A percentile compares a stretch with the other conserved stretches of the same genome.
phyloP scores from a whole-genome alignment of 805 yeast species.

The Yarrowia sp. region DNA sequence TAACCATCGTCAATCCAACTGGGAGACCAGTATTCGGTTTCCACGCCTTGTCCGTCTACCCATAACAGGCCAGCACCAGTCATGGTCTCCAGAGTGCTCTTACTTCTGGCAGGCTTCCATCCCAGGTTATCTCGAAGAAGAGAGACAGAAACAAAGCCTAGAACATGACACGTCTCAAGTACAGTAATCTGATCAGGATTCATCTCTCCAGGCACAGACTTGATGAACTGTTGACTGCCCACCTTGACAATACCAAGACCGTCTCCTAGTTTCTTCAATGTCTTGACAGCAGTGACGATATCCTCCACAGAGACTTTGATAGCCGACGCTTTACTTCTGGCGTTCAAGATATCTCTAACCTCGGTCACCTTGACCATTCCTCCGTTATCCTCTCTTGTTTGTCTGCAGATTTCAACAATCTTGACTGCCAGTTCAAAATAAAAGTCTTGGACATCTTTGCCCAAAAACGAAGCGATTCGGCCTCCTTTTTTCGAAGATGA shows the following conservation, averaged over 20 bases:
- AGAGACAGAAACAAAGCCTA: constrained; percentile 74
- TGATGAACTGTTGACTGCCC: constrained; percentile 63
- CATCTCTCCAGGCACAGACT: constrained; percentile 68
- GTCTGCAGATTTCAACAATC: constrained; percentile 76
- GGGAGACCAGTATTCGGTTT: constrained; percentile 52
- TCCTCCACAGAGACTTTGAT: constrained; percentile 57
- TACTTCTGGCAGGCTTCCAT: constrained; percentile 73
- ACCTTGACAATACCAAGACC: constrained; percentile 71
- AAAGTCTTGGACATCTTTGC: constrained; percentile 58
- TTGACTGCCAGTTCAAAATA: constrained; percentile 73
- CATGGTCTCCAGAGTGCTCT: constrained; percentile 75
- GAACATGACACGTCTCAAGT: constrained; percentile 74
- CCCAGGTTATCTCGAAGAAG: constrained; percentile 73
- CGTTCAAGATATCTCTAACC: constrained; percentile 52
- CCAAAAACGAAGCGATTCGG: constrained; percentile 50
- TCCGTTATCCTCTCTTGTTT: constrained; percentile 76
- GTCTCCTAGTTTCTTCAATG: constrained; percentile 66
- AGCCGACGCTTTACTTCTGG: constrained; percentile 44
- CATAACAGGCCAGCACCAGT: constrained; percentile 82
- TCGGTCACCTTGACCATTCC: constrained; percentile 75
- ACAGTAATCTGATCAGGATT: constrained; percentile 73
- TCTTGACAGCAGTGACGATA: constrained; percentile 60
- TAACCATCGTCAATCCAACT: constrained; percentile 48
- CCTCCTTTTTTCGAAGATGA: constrained; percentile 47
- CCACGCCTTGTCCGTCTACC: constrained; percentile 64